A percentile compares a stretch with the other conserved stretches of the same genome.
Evolutionary conservation across 768 basidiomycete genomes (phyloP).

Genomic region (Russula earlei): DNA sequence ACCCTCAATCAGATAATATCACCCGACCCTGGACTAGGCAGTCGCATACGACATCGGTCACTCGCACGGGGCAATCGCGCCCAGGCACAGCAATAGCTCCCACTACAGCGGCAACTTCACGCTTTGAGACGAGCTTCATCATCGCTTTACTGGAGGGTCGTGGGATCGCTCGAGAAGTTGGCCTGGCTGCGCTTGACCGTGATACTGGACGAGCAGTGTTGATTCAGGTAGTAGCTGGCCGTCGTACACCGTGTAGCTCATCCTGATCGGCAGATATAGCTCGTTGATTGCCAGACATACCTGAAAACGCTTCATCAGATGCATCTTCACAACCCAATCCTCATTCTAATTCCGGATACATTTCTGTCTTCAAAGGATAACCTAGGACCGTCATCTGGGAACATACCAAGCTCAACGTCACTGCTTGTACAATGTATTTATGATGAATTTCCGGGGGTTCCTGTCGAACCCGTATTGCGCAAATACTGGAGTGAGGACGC

Average conservation of each 20-base stretch:
- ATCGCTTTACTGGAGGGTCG: conserved; percentile 69
- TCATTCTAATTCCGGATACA: conserved; percentile 77
- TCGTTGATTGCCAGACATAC: conserved; percentile 81
- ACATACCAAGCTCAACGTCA: conserved; percentile 40
- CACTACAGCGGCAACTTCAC: conserved; percentile 50
- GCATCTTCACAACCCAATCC: conserved; percentile 61
- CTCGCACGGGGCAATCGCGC: conserved; percentile 35
- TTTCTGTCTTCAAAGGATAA: conserved; percentile 54
- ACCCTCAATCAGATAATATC: conserved; percentile 22
- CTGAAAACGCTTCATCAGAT: conserved; percentile 83
- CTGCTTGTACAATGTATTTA: conserved; percentile 62
- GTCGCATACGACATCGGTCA: conserved; percentile 34
- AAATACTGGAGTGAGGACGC: conserved; percentile 81
- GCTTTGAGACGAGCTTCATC: conserved; percentile 51
- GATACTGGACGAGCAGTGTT: conserved; percentile 69
- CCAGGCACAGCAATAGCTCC: conserved; percentile 47
- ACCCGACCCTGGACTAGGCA: conserved; percentile 46
- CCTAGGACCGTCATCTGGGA: conserved; percentile 35
- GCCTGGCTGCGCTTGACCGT: conserved; percentile 76
- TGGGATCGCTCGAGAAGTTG: conserved; percentile 74
- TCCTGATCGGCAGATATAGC: conserved; percentile 31
- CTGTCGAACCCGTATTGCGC: conserved; percentile 61
- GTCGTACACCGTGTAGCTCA: not conserved
- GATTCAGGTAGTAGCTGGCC: conserved; percentile 50
- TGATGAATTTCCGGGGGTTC: conserved; percentile 62